phyloP scores from a whole-genome alignment of 441 rosid species.

The Melastoma candidum region DNA sequence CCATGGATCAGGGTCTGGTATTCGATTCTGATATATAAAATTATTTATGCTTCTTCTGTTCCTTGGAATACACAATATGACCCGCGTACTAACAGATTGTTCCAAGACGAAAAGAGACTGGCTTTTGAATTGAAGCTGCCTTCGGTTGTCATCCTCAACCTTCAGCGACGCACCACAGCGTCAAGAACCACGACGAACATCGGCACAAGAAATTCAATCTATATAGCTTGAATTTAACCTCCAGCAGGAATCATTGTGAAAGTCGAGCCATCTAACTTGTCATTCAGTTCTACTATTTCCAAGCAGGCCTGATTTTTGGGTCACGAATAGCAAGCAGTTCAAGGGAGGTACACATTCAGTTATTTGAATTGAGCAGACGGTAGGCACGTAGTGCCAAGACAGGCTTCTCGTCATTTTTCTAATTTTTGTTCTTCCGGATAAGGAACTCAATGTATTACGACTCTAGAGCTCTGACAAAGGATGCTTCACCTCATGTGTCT shows the following conservation, averaged over 20 bases:
- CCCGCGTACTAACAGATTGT: constrained; percentile 22
- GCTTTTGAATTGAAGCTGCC: constrained; percentile 42
- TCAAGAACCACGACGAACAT: constrained; percentile 63
- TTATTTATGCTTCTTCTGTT: constrained; percentile 26
- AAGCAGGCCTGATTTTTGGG: constrained; percentile 27
- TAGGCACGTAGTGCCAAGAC: constrained; percentile 23
- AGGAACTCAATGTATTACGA: too few relatives aligned
- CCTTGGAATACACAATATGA: constrained; percentile 31
- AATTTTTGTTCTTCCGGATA: too few relatives aligned
- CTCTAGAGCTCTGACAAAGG: too few relatives aligned
- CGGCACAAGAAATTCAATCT: constrained; percentile 37
- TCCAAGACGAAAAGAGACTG: constrained; percentile 16
- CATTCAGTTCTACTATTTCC: constrained; percentile 30
- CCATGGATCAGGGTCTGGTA: constrained; percentile 26
- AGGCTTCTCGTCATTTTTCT: too few relatives aligned
- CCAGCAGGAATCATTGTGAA: constrained; percentile 35
- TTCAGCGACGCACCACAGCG: constrained; percentile 30
- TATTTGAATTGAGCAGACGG: constrained; percentile 38
- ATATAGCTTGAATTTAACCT: constrained; percentile 30
- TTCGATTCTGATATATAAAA: constrained; percentile 20
- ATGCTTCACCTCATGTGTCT: too few relatives aligned
- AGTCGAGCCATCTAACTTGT: constrained; percentile 41
- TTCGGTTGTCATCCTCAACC: constrained; percentile 53
- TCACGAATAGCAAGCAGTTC: constrained; percentile 20
- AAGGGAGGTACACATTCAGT: constrained; percentile 46